Percentiles rank a stretch among this genome's conserved stretches.
phyloP scores from a whole-genome alignment of 495 filamentous ascomycete genomes.

The Podospora comata region DNA sequence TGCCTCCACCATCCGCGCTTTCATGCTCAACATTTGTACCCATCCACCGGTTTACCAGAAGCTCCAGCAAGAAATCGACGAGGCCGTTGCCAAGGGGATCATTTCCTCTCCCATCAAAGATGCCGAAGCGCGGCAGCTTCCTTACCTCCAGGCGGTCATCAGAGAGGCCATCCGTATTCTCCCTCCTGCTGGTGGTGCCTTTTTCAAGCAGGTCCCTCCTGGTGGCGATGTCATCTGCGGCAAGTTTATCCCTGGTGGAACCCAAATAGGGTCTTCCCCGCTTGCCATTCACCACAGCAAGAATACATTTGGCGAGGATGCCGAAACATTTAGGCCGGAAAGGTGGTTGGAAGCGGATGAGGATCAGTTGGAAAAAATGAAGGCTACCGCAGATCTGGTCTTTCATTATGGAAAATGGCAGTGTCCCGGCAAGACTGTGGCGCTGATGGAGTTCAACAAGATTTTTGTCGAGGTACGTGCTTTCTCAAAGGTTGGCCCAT shows the following conservation, averaged over 20 bases:
- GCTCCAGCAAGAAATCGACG: conserved; percentile 57
- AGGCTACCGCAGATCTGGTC: conserved; percentile 30
- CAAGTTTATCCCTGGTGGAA: conserved; percentile 48
- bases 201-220: conserved; percentile 45
- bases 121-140: conserved; percentile 39
- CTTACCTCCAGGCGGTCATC: conserved; percentile 47
- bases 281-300: conserved; percentile 24
- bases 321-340: conserved; percentile 47
- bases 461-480: conserved; percentile 47
- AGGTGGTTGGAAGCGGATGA: conserved; percentile 47
- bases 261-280: conserved; percentile 40
- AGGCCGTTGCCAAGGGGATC: conserved; percentile 27
- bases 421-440: conserved; percentile 38
- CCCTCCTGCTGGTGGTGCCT: conserved; percentile 40
- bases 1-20: conserved; percentile 55
- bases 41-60: conserved; percentile 46
- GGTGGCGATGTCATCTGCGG: conserved; percentile 51
- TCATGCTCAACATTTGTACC: conserved; percentile 52
- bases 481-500: neutral
- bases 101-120: conserved; percentile 35
- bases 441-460: conserved; percentile 48
- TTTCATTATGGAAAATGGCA: conserved; percentile 38
- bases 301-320: conserved; percentile 44
- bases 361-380: conserved; percentile 37
- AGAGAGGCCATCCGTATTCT: conserved; percentile 45